phyloP scores from a whole-genome alignment of 768 basidiomycete species.

The Sporobolomyces roseus region DNA sequence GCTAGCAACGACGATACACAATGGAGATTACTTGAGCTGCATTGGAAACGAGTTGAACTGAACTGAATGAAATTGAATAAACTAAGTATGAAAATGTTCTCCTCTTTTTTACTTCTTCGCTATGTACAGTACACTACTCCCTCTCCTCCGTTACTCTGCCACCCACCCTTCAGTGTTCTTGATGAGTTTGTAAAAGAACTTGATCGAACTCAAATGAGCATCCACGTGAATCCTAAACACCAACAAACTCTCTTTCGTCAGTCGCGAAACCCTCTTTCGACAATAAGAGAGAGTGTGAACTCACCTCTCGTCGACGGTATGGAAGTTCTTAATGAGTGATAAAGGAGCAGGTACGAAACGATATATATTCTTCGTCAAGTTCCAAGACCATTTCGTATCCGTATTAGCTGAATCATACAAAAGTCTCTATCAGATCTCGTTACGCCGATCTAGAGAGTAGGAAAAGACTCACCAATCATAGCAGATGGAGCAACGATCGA shows the following conservation, averaged over 20 bases:
- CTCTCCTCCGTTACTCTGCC: background rate
- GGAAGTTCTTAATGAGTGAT: constrained; percentile 40
- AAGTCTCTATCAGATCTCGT: background rate
- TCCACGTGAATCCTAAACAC: constrained; percentile 45
- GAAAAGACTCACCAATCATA: constrained; percentile 20
- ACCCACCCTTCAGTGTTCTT: constrained; percentile 47
- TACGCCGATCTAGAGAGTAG: background rate
- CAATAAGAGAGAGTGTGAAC: background rate
- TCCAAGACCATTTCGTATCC: constrained; percentile 43
- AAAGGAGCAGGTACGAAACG: constrained; percentile 46
- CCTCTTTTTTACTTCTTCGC: background rate
- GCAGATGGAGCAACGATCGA: constrained; percentile 23
- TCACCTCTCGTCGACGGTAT: constrained; percentile 50
- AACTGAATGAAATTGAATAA: background rate
- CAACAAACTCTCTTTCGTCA: too few relatives aligned
- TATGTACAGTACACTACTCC: too few relatives aligned
- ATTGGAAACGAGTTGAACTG: too few relatives aligned
- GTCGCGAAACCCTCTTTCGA: too few relatives aligned
- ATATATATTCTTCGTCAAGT: constrained; percentile 48
- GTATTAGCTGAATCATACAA: constrained; percentile 16
- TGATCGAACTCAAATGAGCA: constrained; percentile 48
- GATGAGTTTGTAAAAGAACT: constrained; percentile 50
- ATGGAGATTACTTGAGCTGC: too few relatives aligned
- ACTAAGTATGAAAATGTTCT: background rate
- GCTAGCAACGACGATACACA: too few relatives aligned